phyloP scores from a whole-genome alignment of 257 asterid genomes.

The Agastache rugosa region DNA sequence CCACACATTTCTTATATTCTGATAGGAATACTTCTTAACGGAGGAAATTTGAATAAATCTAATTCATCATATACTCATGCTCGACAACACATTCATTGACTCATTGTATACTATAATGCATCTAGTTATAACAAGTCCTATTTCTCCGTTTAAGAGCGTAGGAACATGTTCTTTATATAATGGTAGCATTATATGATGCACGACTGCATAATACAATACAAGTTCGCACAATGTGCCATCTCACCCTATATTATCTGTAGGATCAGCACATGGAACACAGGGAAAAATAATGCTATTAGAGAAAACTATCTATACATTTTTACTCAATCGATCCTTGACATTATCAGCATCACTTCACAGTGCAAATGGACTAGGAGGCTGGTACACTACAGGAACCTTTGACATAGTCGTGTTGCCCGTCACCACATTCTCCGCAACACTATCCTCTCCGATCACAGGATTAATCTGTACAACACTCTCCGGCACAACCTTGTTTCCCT shows the following conservation, averaged over 20 bases:
- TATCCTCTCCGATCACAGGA: slow-evolving; percentile 71
- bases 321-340: slow-evolving; percentile 20
- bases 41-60: too few species aligned
- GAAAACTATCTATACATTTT: slow-evolving; percentile 38
- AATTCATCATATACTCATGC: too few species aligned
- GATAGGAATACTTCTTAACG: too few species aligned
- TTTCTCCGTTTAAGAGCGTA: too few species aligned
- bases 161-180: too few species aligned
- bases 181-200: not conserved
- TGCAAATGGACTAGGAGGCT: slow-evolving; percentile 69
- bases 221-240: slow-evolving; percentile 1
- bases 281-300: not conserved
- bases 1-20: too few species aligned
- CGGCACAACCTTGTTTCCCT: slow-evolving; percentile 84
- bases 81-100: too few species aligned
- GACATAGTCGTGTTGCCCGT: slow-evolving; percentile 69
- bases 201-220: slow-evolving; percentile 4
- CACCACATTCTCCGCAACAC: slow-evolving; percentile 52
- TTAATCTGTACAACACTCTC: slow-evolving; percentile 82
- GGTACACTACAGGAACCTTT: slow-evolving; percentile 58
- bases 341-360: slow-evolving; percentile 46
- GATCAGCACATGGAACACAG: not conserved
- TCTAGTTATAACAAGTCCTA: too few species aligned
- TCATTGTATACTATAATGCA: too few species aligned
- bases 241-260: not conserved